Base-by-base conservation (phyloP, 768 basidiomycete genomes). In the Amanita polypyramis region DNA sequence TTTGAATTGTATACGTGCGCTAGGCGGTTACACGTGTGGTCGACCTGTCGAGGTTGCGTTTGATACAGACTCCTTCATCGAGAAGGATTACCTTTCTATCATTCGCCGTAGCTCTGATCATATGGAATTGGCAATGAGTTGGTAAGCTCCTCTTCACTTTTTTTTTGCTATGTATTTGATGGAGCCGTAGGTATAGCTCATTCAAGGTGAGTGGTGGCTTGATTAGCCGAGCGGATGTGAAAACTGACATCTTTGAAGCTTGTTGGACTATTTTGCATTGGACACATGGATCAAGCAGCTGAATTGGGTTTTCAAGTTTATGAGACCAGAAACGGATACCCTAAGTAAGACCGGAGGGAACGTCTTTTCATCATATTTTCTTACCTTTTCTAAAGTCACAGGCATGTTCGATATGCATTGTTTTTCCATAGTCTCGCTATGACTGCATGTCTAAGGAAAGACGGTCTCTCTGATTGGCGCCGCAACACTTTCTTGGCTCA, bases 351-450 rank as follows among this genome's bases (percentile, higher is more conserved):
- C 21, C 25, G 25, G 7, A 7, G n/a, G 35, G n/a, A n/a, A n/a
- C 10, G 20, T 11, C 14, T 12, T 44, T 38, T 15, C 36, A 4
- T 33, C 34, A 14, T 3, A 15, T 35, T 33, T 7, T 34, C 34
- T 52, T 35, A 46, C 17, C 44, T 33, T 37, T 8, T 30, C 25
- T 21, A 15, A 34, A 85, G 81, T 54, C 82, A 85, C 60, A 68
- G 81, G 35, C 82, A 84, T 59, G 74, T 75, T 38, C 81, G 82
- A 41, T 85, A 78, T 58, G 72, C 71, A 1, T 65, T 82, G 3
- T 85, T 83, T 62, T 85, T 81, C 60, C 83, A 85, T 57, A 80
- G 73, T 53, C 68, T 87, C 30, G 76, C 85, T 2, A 61, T 87
- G 63, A 72, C 82, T 43, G 72, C 75, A 3, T 79, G 76, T 55